Conservation (phyloP, 2,329 filamentous ascomycete species). For the Zarea fungicola region DNA sequence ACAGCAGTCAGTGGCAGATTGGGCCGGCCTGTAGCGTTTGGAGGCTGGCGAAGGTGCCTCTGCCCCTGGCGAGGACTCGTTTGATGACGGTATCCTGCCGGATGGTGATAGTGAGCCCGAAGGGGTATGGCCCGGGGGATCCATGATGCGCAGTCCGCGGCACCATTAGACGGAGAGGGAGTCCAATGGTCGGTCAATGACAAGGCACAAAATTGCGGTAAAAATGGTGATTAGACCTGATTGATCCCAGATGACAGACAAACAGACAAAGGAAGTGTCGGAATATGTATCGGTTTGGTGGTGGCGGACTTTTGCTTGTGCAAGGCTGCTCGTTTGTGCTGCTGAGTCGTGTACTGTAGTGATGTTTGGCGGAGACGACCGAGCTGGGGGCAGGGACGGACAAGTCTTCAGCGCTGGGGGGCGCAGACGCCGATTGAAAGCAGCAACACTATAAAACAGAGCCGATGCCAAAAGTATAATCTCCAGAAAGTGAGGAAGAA, state of each 20-base stretch:
- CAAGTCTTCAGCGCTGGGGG: no score
- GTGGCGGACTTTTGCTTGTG: background rate
- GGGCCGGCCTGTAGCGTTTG: slow-evolving; percentile 29
- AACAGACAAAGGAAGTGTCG: no score
- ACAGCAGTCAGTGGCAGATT: slow-evolving; percentile 27
- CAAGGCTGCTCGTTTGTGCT: background rate
- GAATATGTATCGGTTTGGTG: background rate
- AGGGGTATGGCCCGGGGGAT: slow-evolving; percentile 1
- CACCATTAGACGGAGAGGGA: background rate
- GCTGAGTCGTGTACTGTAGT: no score
- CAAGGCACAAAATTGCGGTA: background rate
- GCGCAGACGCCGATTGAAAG: no score
- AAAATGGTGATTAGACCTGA: background rate
- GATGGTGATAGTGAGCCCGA: background rate
- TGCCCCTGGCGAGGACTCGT: slow-evolving; percentile 10
- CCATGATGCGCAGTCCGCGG: slow-evolving; percentile 3
- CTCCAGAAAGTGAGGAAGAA: no score
- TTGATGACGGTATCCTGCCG: slow-evolving; percentile 9
- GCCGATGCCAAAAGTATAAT: no score
- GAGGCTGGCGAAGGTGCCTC: slow-evolving; percentile 18
- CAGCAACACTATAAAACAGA: no score
- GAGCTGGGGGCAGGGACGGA: slow-evolving; percentile 3
- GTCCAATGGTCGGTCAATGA: no score
- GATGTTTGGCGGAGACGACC: slow-evolving; percentile 1
- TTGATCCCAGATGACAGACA: background rate